Conservation (phyloP, 177 flowering plant genomes). For the Viscum album region DNA sequence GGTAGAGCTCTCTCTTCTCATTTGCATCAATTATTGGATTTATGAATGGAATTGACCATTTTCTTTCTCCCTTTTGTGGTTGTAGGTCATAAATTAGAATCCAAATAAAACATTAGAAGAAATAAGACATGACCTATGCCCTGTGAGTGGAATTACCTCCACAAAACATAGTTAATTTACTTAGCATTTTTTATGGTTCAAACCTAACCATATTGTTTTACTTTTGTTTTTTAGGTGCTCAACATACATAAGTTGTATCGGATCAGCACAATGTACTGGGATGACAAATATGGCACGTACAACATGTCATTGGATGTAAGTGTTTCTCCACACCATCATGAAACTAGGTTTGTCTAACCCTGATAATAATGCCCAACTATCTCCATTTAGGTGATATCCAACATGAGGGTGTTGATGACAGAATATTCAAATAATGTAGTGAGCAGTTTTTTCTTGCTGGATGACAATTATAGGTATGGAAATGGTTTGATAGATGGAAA, state of each 20-base stretch:
- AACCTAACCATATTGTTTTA: slow-evolving; percentile 17
- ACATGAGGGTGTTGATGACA: slow-evolving; percentile 92
- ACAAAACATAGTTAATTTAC: not conserved
- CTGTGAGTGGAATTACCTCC: slow-evolving; percentile 37
- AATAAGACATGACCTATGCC: slow-evolving; percentile 88
- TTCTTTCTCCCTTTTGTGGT: slow-evolving; percentile 3
- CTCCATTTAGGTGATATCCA: slow-evolving; percentile 65
- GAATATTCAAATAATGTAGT: slow-evolving; percentile 97
- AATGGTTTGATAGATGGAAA: not conserved
- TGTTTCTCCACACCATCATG: slow-evolving; percentile 27
- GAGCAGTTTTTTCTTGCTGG: slow-evolving; percentile 88
- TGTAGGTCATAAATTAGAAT: slow-evolving; percentile 93
- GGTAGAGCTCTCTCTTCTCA: slow-evolving; percentile 31
- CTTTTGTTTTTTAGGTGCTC: slow-evolving; percentile 50
- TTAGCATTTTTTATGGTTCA: slow-evolving; percentile 11
- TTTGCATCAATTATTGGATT: not conserved
- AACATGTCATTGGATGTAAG: slow-evolving; percentile 92
- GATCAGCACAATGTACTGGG: slow-evolving; percentile 99
- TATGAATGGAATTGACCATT: not conserved
- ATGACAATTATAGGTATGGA: slow-evolving; percentile 90
- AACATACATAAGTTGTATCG: slow-evolving; percentile 95
- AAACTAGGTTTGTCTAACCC: slow-evolving; percentile 20
- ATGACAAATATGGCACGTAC: slow-evolving; percentile 95
- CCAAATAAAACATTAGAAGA: slow-evolving; percentile 93
- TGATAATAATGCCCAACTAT: slow-evolving; percentile 8